phyloP scores from a whole-genome alignment of 305 asterid species.

The Euphrasia arctica region DNA sequence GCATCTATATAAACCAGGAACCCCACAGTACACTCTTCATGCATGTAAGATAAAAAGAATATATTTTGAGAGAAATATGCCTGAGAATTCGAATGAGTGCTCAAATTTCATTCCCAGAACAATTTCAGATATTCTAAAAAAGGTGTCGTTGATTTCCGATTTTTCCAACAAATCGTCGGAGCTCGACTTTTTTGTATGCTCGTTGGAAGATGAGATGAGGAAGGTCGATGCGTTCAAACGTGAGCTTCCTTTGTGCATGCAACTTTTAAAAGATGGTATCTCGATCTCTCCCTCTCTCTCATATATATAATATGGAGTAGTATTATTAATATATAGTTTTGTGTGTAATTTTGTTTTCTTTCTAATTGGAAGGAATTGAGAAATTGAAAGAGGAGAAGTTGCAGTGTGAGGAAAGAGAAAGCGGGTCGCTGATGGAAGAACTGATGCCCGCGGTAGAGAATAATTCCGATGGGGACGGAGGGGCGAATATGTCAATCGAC shows the following conservation, averaged over 20 bases:
- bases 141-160: slow-evolving; percentile 41
- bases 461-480: slow-evolving; percentile 22
- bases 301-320: neutral
- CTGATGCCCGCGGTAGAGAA: slow-evolving; percentile 28
- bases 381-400: slow-evolving; percentile 41
- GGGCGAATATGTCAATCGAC: slow-evolving; percentile 38
- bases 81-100: slow-evolving; percentile 36
- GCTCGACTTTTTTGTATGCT: slow-evolving; percentile 31
- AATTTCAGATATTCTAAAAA: slow-evolving; percentile 40
- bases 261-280: slow-evolving; percentile 52
- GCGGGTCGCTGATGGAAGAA: slow-evolving; percentile 32
- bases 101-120: slow-evolving; percentile 34
- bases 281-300: slow-evolving; percentile 10
- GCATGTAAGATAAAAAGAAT: slow-evolving; percentile 3
- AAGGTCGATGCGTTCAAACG: slow-evolving; percentile 54
- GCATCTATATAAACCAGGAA: slow-evolving; percentile 29
- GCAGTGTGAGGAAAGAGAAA: slow-evolving; percentile 30
- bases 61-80: slow-evolving; percentile 24
- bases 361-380: slow-evolving; percentile 39
- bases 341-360: neutral
- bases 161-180: slow-evolving; percentile 33
- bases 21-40: slow-evolving; percentile 20
- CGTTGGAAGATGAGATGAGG: slow-evolving; percentile 47
- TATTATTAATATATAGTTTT: neutral
- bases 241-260: slow-evolving; percentile 63